Evolutionary conservation across 768 basidiomycete genomes (phyloP).

Genomic region (Multifurca ochricompacta): DNA sequence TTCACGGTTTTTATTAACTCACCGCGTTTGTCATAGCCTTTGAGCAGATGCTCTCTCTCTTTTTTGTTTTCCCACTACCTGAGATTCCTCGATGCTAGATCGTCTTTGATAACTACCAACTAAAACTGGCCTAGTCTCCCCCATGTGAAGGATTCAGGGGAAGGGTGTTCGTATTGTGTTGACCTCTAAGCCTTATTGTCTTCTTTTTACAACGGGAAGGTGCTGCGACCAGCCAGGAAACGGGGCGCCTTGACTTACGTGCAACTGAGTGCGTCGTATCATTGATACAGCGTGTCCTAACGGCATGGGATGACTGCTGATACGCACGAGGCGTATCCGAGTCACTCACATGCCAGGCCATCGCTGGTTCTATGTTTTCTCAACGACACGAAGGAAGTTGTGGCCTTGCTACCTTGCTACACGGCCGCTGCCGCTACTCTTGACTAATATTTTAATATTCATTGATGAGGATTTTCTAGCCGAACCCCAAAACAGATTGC

Average conservation of each 20-base stretch:
- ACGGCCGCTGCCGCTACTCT: not conserved
- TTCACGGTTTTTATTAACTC: not conserved
- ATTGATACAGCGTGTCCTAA: not conserved
- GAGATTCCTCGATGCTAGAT: not conserved
- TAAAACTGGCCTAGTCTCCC: not conserved
- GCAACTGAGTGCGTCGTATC: not conserved
- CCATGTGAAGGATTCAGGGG: not conserved
- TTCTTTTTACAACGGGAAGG: slow-evolving; percentile 12
- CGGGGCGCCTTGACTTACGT: slow-evolving; percentile 14
- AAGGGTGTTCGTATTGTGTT: not conserved
- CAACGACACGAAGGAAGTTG: slow-evolving; percentile 4
- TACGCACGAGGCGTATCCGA: slow-evolving; percentile 5
- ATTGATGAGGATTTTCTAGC: not conserved
- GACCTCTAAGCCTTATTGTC: slow-evolving; percentile 6
- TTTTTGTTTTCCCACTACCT: not conserved
- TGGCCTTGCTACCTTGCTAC: no score
- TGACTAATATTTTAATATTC: slow-evolving; percentile 16
- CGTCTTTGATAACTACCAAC: not conserved
- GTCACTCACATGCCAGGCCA: slow-evolving; percentile 2
- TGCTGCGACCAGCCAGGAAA: slow-evolving; percentile 1
- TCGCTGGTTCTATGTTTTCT: not conserved
- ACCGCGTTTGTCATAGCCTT: not conserved
- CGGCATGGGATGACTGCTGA: slow-evolving; percentile 6
- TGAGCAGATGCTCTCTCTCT: not conserved
- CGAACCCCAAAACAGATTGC: not conserved